Conservation (phyloP, 1,284 basidiomycete genomes). For the Puccinia hordei region DNA sequence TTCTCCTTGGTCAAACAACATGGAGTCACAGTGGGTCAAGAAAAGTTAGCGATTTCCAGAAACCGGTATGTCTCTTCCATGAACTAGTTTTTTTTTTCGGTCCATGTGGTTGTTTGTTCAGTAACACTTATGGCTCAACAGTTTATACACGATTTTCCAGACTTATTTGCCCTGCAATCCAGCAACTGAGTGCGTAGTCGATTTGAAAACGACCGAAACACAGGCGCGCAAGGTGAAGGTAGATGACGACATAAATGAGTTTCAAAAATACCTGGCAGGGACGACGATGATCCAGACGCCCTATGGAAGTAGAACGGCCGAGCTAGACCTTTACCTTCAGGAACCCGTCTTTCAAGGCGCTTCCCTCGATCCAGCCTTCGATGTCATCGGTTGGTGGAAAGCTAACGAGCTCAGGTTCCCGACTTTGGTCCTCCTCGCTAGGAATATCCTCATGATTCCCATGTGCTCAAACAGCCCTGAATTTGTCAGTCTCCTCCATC, state of each 20-base stretch:
- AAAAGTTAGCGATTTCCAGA: neutral
- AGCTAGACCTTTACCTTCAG: slow-evolving; percentile 14
- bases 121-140: neutral
- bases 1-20: slow-evolving; percentile 23
- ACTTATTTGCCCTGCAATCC: neutral
- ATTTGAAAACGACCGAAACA: too few relatives aligned
- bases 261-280: slow-evolving; percentile 4
- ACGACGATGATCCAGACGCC: slow-evolving; percentile 30
- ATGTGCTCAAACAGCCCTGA: neutral
- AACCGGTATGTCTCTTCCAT: slow-evolving; percentile 21
- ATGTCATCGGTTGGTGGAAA: slow-evolving; percentile 24
- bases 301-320: slow-evolving; percentile 10
- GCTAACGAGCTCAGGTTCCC: slow-evolving; percentile 13
- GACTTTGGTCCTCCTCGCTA: neutral
- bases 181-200: neutral
- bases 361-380: slow-evolving; percentile 1
- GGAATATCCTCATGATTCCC: slow-evolving; percentile 15
- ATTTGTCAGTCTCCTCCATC: neutral
- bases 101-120: neutral
- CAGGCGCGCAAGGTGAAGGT: too few relatives aligned
- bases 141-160: slow-evolving; percentile 28
- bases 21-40: neutral
- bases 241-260: slow-evolving; percentile 15
- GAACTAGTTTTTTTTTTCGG: too few relatives aligned
- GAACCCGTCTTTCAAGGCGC: neutral